A percentile compares a stretch with the other conserved stretches of the same genome.
These are phyloP conservation scores for Dothideomycetes sp. DNA, from an alignment of 2,329 filamentous ascomycete genomes.

Conservation along the genomic window DNA sequence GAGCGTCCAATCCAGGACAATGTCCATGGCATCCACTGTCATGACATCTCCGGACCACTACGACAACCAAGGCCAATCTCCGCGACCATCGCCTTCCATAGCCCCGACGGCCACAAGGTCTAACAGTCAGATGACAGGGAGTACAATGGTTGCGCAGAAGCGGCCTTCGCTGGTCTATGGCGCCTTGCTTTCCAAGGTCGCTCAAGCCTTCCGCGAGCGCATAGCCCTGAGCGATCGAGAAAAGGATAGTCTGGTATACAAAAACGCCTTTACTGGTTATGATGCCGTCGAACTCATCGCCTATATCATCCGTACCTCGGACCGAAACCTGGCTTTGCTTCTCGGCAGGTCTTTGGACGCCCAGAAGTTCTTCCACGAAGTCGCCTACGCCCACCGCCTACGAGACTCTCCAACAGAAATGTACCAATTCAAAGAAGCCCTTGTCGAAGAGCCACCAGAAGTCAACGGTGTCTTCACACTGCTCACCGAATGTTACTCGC, in stretches of 20 bases:
- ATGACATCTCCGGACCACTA: slow-evolving; percentile 39
- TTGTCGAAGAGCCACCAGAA: slow-evolving; percentile 73
- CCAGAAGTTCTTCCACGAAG: slow-evolving; percentile 98
- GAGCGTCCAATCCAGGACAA: slow-evolving; percentile 49
- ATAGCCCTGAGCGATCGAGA: slow-evolving; percentile 77
- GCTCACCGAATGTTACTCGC: slow-evolving; percentile 93
- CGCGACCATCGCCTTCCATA: slow-evolving; percentile 17
- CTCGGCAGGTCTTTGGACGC: slow-evolving; percentile 87
- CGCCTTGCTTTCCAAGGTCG: slow-evolving; percentile 83
- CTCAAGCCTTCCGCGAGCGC: slow-evolving; percentile 81
- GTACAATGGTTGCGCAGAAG: slow-evolving; percentile 47
- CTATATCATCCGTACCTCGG: slow-evolving; percentile 94
- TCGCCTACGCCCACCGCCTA: slow-evolving; percentile 91
- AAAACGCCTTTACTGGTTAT: slow-evolving; percentile 89
- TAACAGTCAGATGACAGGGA: slow-evolving; percentile 24
- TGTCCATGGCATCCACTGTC: slow-evolving; percentile 88
- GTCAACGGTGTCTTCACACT: slow-evolving; percentile 97
- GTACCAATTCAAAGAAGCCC: slow-evolving; percentile 90
- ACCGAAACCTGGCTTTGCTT: slow-evolving; percentile 84
- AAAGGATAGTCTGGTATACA: slow-evolving; percentile 95
- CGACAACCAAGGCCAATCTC: slow-evolving; percentile 12
- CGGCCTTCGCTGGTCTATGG: slow-evolving; percentile 84
- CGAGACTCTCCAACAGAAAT: slow-evolving; percentile 91
- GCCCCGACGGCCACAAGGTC: slow-evolving; percentile 19
- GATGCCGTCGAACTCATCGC: slow-evolving; percentile 93